A percentile compares a stretch with the other conserved stretches of the same genome.
These are phyloP conservation scores for Boletus insuetus DNA, from an alignment of 768 basidiomycete genomes.

Conservation along the genomic window DNA sequence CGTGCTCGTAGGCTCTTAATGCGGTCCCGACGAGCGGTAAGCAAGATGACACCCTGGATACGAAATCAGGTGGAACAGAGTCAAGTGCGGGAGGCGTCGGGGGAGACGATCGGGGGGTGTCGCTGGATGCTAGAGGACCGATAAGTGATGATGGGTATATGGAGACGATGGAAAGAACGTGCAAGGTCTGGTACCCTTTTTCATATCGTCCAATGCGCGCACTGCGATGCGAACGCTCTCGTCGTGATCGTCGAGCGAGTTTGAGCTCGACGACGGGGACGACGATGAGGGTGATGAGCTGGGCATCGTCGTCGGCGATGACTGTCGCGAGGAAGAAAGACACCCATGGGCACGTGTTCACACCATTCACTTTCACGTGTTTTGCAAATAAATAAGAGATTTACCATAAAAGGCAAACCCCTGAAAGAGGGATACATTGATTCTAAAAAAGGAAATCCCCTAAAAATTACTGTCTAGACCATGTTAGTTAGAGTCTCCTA, in stretches of 20 bases:
- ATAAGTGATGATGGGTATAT: not conserved
- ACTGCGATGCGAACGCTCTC: slow-evolving; percentile 81
- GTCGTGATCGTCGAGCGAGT: slow-evolving; percentile 52
- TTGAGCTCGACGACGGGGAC: not conserved
- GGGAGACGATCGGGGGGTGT: slow-evolving; percentile 13
- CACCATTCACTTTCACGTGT: slow-evolving; percentile 25
- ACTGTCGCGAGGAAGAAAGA: not conserved
- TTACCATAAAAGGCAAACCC: slow-evolving; percentile 6
- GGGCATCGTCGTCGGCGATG: slow-evolving; percentile 12
- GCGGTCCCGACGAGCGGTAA: slow-evolving; percentile 74
- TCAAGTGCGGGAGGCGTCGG: slow-evolving; percentile 12
- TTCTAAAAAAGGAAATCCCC: slow-evolving; percentile 11
- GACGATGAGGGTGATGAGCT: slow-evolving; percentile 15
- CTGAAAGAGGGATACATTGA: not conserved
- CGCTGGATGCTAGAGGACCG: slow-evolving; percentile 9
- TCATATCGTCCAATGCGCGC: slow-evolving; percentile 75
- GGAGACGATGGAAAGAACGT: slow-evolving; percentile 8
- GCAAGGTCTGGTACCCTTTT: slow-evolving; percentile 39
- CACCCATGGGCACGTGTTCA: slow-evolving; percentile 8
- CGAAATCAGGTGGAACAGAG: slow-evolving; percentile 31
- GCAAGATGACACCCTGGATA: slow-evolving; percentile 53
- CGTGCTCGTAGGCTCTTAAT: slow-evolving; percentile 72
- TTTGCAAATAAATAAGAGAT: not conserved
- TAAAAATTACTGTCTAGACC: not conserved
- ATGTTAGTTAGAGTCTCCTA: slow-evolving; percentile 6